phyloP scores from a whole-genome alignment of 345 rosid species.

The Acer saccharum region DNA sequence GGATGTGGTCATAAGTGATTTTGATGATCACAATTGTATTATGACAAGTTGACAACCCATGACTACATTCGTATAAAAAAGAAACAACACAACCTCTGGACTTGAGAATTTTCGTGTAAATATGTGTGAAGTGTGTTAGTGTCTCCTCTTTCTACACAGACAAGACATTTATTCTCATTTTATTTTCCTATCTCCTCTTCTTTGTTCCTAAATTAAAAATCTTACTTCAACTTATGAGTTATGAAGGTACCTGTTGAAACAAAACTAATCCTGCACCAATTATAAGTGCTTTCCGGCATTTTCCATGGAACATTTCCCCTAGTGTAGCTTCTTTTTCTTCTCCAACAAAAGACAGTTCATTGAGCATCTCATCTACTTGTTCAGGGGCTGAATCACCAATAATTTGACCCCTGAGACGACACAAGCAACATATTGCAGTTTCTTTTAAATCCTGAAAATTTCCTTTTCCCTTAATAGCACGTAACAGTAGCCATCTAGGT shows the following conservation, averaged over 20 bases:
- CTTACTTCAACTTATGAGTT: constrained; percentile 1
- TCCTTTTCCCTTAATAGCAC: constrained; percentile 86
- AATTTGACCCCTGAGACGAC: constrained; percentile 77
- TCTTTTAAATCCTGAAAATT: constrained; percentile 62
- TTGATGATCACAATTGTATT: neutral
- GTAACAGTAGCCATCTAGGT: constrained; percentile 87
- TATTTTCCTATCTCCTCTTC: neutral
- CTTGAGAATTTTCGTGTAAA: neutral
- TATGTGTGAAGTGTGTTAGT: neutral
- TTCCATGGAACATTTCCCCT: constrained; percentile 71
- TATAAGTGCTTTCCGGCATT: constrained; percentile 81
- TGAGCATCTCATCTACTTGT: constrained; percentile 72
- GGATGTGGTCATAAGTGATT: neutral
- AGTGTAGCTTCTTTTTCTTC: constrained; percentile 69
- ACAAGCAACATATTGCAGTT: constrained; percentile 57
- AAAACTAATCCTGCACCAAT: constrained; percentile 89
- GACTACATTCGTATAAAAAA: neutral
- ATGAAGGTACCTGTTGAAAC: constrained; percentile 80
- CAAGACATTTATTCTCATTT: neutral
- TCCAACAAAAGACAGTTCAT: constrained; percentile 64
- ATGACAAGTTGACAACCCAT: neutral
- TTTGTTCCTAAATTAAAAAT: neutral
- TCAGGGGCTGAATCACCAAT: constrained; percentile 65
- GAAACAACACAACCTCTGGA: neutral
- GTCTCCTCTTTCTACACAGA: neutral